Conservation (phyloP, 73 alveolate species). For the Paramecium octaurelia region DNA sequence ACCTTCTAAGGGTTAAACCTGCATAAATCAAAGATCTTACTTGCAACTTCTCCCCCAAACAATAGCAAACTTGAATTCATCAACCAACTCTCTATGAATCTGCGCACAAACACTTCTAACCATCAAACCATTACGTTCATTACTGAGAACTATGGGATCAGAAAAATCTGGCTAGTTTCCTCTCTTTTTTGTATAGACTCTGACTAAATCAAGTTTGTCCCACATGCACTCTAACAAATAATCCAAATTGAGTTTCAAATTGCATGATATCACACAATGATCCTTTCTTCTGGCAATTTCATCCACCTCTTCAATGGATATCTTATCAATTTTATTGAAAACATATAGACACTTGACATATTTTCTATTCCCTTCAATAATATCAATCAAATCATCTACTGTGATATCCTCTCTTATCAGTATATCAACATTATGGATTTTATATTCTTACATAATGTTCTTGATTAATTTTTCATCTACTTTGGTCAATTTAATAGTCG, state of each 20-base stretch:
- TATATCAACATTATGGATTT: conserved; percentile 94
- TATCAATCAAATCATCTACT: conserved; percentile 98
- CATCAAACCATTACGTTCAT: conserved; percentile 93
- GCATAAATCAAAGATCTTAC: not conserved
- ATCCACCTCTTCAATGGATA: conserved; percentile 98
- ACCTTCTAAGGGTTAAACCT: conserved; percentile 92
- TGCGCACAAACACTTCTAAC: conserved; percentile 85
- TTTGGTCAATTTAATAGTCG: conserved; percentile 91
- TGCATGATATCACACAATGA: conserved; percentile 90
- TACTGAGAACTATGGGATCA: conserved; percentile 93
- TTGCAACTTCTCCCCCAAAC: conserved; percentile 98
- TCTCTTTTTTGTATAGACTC: conserved; percentile 97
- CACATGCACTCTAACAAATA: conserved; percentile 92
- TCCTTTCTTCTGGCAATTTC: conserved; percentile 85
- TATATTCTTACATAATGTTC: conserved; percentile 91
- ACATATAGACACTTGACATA: conserved; percentile 97
- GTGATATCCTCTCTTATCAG: conserved; percentile 95
- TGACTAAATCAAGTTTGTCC: conserved; percentile 95
- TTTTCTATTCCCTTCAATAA: conserved; percentile 95
- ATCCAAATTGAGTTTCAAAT: conserved; percentile 85
- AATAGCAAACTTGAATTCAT: conserved; percentile 90
- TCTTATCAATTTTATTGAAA: conserved; percentile 95
- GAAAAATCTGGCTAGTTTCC: conserved; percentile 96
- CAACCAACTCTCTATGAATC: conserved; percentile 90
- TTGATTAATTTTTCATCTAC: conserved; percentile 93